These are phyloP conservation scores for Entomophthora muscae DNA, from an alignment of 371 early-diverging fungal species.

Conservation along the genomic window DNA sequence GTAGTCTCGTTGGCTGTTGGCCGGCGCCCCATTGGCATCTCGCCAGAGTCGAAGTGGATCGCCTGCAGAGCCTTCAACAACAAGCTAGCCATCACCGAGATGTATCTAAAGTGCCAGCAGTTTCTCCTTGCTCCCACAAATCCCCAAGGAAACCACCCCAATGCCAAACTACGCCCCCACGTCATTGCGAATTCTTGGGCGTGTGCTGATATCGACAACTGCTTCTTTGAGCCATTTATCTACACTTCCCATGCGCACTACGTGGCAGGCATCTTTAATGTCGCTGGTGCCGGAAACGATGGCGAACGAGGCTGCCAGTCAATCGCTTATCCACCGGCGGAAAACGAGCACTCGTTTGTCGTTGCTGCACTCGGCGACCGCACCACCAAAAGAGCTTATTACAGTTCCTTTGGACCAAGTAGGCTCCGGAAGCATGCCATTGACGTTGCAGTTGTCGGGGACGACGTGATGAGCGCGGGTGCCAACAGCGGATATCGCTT, in stretches of 20 bases:
- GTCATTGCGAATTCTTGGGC: not conserved
- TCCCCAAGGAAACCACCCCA: not conserved
- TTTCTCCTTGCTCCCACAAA: not conserved
- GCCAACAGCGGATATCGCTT: not conserved
- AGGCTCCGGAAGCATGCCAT: not conserved
- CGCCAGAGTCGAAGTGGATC: not conserved
- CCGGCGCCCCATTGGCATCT: not conserved
- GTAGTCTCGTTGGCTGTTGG: not conserved
- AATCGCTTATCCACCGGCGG: not conserved
- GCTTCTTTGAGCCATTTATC: not conserved
- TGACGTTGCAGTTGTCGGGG: constrained; percentile 16
- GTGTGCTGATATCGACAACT: not conserved
- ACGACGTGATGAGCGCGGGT: constrained; percentile 17
- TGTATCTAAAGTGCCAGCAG: not conserved
- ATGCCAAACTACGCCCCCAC: not conserved
- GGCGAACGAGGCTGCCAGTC: not conserved
- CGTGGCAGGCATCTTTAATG: not conserved
- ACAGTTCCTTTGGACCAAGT: not conserved
- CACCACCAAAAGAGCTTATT: not conserved
- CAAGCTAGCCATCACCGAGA: not conserved
- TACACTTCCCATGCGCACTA: not conserved
- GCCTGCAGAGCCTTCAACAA: not conserved
- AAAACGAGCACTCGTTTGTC: not conserved
- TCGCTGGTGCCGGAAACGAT: not conserved
- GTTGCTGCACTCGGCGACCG: not conserved